Percentiles rank a stretch among this genome's conserved stretches.
These are phyloP conservation scores for Lenzites betulinus DNA, from an alignment of 768 basidiomycete species.

Conservation along the genomic window DNA sequence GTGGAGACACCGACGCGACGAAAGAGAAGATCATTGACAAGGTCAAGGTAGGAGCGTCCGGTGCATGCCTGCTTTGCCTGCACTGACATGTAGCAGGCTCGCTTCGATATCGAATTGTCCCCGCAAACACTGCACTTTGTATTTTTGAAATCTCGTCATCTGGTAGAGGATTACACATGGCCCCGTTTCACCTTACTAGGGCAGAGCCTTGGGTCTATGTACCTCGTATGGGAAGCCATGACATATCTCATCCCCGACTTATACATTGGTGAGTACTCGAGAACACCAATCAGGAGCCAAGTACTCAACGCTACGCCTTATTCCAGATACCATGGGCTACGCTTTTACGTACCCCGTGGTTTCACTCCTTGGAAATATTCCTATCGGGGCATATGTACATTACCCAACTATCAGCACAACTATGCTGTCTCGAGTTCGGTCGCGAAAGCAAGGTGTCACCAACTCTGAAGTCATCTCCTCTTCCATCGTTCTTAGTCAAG, in stretches of 20 bases:
- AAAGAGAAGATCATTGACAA: constrained; percentile 81
- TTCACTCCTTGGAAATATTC: constrained; percentile 58
- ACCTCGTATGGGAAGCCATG: constrained; percentile 83
- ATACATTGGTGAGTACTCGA: constrained; percentile 70
- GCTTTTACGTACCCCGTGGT: constrained; percentile 91
- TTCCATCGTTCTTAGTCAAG: constrained; percentile 52
- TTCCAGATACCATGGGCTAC: constrained; percentile 94
- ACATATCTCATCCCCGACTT: constrained; percentile 79
- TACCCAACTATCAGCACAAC: constrained; percentile 96
- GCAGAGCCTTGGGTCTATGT: constrained; percentile 87
- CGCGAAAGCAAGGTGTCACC: constrained; percentile 59
- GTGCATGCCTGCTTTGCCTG: not conserved
- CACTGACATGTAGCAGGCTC: constrained; percentile 45
- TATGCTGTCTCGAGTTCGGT: constrained; percentile 83
- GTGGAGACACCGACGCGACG: constrained; percentile 78
- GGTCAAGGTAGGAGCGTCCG: constrained; percentile 58
- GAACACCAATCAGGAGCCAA: not conserved
- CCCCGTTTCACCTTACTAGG: constrained; percentile 89
- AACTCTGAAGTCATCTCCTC: constrained; percentile 60
- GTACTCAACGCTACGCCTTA: not conserved
- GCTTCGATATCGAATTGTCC: constrained; percentile 78
- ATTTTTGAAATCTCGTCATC: constrained; percentile 66
- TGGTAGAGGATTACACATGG: constrained; percentile 86
- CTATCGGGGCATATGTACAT: constrained; percentile 90
- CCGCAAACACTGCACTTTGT: constrained; percentile 74